Evolutionary conservation across 768 basidiomycete species (phyloP).

Genomic region (Lepiota brunneoincarnata): DNA sequence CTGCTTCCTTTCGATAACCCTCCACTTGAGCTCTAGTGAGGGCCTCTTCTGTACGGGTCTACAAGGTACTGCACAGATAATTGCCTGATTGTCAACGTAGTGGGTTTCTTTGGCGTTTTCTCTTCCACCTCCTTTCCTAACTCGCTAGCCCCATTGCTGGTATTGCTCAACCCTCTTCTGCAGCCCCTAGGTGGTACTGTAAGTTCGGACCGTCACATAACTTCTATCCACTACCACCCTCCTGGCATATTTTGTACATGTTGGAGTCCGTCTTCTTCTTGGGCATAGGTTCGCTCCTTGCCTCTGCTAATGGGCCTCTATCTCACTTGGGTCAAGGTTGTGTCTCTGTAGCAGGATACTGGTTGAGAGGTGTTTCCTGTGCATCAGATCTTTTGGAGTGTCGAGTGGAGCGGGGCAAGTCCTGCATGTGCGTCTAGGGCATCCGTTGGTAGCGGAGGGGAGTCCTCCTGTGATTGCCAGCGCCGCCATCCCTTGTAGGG

Average conservation of each 20-base stretch:
- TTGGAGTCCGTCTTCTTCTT: slow-evolving; percentile 2
- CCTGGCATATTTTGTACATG: slow-evolving; percentile 7
- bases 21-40: slow-evolving; percentile 20
- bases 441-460: no score
- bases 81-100: slow-evolving; percentile 17
- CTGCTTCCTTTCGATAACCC: slow-evolving; percentile 25
- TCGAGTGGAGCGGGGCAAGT: no score
- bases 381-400: no score
- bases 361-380: slow-evolving; percentile 1
- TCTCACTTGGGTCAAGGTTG: background rate
- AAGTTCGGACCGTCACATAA: no score
- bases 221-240: background rate
- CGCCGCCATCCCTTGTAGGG: no score
- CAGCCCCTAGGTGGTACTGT: slow-evolving; percentile 16
- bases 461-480: no score
- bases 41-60: background rate
- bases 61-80: slow-evolving; percentile 15
- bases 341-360: slow-evolving; percentile 9
- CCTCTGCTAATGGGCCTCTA: slow-evolving; percentile 9
- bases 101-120: slow-evolving; percentile 3
- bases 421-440: no score
- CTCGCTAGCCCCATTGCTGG: slow-evolving; percentile 17
- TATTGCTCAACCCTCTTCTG: slow-evolving; percentile 19
- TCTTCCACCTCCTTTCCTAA: background rate
- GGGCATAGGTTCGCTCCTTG: slow-evolving; percentile 6